phyloP scores from a whole-genome alignment of 2,329 filamentous ascomycete genomes.

The Mariannaea elegans region DNA sequence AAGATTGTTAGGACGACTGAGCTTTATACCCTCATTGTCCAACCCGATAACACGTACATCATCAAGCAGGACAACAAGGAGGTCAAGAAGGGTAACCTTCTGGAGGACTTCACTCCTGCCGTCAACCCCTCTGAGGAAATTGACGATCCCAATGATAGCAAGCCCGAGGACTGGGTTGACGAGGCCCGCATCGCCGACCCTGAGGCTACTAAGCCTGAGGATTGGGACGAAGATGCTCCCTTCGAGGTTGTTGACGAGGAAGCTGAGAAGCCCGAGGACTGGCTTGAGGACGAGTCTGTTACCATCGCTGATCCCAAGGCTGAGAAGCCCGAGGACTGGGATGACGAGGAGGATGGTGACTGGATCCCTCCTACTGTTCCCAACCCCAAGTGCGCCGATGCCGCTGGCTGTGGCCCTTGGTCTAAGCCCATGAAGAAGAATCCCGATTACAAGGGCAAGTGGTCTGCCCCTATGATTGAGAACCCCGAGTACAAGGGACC shows the following conservation, averaged over 20 bases:
- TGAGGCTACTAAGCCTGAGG: constrained; percentile 93
- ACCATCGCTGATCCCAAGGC: constrained; percentile 92
- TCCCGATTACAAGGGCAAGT: constrained; percentile 99
- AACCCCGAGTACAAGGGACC: constrained; percentile 98
- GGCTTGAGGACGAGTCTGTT: constrained; percentile 88
- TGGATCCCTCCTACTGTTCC: constrained; percentile 90
- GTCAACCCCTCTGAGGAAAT: constrained; percentile 97
- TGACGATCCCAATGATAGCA: constrained; percentile 90
- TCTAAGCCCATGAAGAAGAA: constrained; percentile 91
- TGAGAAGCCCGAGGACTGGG: constrained; percentile 98
- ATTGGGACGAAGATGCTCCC: constrained; percentile 98
- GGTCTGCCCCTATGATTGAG: constrained; percentile 90
- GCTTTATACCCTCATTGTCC: constrained; percentile 96
- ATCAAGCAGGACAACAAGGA: constrained; percentile 92
- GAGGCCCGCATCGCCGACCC: constrained; percentile 91
- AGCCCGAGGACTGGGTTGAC: constrained; percentile 97
- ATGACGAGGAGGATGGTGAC: constrained; percentile 99
- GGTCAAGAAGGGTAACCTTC: constrained; percentile 87
- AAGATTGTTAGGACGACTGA: constrained; percentile 91
- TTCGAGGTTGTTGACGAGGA: constrained; percentile 96
- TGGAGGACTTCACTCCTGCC: constrained; percentile 92
- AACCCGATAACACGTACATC: constrained; percentile 94
- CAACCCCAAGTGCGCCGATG: constrained; percentile 96
- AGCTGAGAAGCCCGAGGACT: constrained; percentile 91
- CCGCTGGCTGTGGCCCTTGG: constrained; percentile 94